Percentiles rank a stretch among this genome's conserved stretches.
Conservation (phyloP, 345 rosid species). For the Brassica incana region DNA sequence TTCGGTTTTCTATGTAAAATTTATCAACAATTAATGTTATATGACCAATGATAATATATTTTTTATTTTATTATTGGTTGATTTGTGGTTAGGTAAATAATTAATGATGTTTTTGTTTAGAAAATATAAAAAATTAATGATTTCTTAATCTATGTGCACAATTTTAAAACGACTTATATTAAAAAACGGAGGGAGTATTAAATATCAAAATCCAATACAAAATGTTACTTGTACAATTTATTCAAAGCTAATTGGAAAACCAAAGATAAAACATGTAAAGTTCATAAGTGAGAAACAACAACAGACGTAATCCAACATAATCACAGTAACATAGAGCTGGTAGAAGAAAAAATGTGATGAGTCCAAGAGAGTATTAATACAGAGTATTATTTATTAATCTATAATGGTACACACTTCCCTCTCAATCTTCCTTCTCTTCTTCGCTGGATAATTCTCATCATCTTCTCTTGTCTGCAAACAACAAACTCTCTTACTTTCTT, state of each 20-base stretch:
- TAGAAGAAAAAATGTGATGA: background rate
- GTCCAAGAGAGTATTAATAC: conserved; percentile 5
- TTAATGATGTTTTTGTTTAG: too few relatives aligned
- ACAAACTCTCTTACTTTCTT: background rate
- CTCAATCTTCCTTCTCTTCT: conserved; percentile 36
- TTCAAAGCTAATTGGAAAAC: background rate
- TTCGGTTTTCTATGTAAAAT: too few relatives aligned
- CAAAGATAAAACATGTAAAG: conserved; percentile 17
- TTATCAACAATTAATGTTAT: too few relatives aligned
- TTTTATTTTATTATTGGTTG: too few relatives aligned
- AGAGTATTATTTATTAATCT: conserved; percentile 5
- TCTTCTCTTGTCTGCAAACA: conserved; percentile 33
- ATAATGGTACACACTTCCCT: conserved; percentile 33
- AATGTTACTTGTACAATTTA: conserved; percentile 29
- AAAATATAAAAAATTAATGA: too few relatives aligned
- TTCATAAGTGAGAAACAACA: conserved; percentile 21
- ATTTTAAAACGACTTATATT: too few relatives aligned
- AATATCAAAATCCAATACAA: background rate
- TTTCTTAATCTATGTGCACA: too few relatives aligned
- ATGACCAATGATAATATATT: too few relatives aligned
- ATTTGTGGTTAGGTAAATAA: too few relatives aligned
- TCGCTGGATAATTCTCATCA: conserved; percentile 24
- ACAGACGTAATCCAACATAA: conserved; percentile 26
- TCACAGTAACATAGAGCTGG: conserved; percentile 14
- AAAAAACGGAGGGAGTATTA: too few relatives aligned